Conservation (phyloP, 2,329 filamentous ascomycete genomes). For the Phialophora chinensis region DNA sequence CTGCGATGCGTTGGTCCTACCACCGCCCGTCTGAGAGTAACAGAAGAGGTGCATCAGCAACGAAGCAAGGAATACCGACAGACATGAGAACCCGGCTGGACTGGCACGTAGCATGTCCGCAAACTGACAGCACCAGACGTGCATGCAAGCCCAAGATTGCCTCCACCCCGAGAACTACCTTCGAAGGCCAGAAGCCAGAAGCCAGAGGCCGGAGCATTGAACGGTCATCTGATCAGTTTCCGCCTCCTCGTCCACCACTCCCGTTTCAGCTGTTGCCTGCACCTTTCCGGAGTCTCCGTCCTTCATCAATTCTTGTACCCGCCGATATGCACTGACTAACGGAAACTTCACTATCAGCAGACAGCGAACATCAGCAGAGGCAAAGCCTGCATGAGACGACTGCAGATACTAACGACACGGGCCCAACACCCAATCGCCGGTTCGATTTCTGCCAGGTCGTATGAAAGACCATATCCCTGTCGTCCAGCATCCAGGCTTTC, state of each 20-base stretch:
- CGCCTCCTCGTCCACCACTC: background rate
- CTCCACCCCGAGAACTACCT: background rate
- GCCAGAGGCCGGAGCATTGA: constrained; percentile 4
- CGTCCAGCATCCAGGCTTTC: constrained; percentile 1
- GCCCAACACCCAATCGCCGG: constrained; percentile 20
- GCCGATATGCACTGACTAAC: constrained; percentile 13
- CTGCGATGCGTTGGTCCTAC: background rate
- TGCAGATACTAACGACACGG: background rate
- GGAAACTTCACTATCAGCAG: constrained; percentile 10
- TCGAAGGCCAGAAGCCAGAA: background rate
- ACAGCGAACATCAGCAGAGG: constrained; percentile 9
- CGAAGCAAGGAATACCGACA: background rate
- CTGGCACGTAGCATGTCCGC: background rate
- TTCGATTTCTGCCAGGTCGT: constrained; percentile 29
- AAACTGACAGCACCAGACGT: background rate
- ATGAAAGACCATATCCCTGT: constrained; percentile 2
- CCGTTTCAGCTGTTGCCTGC: constrained; percentile 3
- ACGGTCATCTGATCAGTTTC: constrained; percentile 15
- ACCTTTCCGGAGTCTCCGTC: constrained; percentile 12
- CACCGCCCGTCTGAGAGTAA: background rate
- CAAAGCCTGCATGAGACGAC: background rate
- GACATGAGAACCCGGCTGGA: background rate
- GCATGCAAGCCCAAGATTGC: constrained; percentile 6
- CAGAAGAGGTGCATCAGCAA: background rate
- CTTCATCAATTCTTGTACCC: constrained; percentile 1